A percentile compares a stretch with the other conserved stretches of the same genome.
Conservation (phyloP, 2,329 filamentous ascomycete genomes). For the Aspergillus fructus region DNA sequence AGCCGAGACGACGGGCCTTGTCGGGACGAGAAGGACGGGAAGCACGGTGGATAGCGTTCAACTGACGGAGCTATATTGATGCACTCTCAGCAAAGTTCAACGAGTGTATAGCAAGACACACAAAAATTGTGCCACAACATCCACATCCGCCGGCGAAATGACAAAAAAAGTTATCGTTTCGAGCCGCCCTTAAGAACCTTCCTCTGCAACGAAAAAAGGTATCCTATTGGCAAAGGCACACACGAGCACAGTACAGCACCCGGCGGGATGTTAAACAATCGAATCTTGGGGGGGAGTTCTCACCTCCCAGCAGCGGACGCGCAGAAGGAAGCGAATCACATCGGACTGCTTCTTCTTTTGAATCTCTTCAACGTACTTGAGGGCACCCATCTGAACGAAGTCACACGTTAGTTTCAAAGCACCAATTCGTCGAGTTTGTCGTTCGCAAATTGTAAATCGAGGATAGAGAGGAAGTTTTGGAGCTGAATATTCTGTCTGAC, state of each 20-base stretch:
- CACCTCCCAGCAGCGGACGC: conserved; percentile 99
- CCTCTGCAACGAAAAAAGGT: conserved; percentile 20
- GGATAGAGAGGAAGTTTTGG: not conserved
- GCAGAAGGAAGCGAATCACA: conserved; percentile 99
- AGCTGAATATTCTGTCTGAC: conserved; percentile 16
- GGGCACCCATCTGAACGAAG: conserved; percentile 82
- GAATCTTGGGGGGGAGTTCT: conserved; percentile 40
- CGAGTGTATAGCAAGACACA: conserved; percentile 89
- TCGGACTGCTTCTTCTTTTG: conserved; percentile 99
- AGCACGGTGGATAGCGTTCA: conserved; percentile 99
- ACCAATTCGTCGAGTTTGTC: not conserved
- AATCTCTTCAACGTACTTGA: conserved; percentile 99
- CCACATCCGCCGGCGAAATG: conserved; percentile 35
- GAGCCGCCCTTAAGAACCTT: conserved; percentile 33
- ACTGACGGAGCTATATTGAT: conserved; percentile 99
- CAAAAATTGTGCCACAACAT: conserved; percentile 52
- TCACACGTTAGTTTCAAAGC: conserved; percentile 5
- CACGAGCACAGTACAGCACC: conserved; percentile 26
- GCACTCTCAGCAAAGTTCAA: conserved; percentile 99
- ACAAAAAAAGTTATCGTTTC: conserved; percentile 16
- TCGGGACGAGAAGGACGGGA: conserved; percentile 97
- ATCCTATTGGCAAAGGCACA: conserved; percentile 33
- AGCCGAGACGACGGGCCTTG: conserved; percentile 99
- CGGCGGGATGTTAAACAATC: conserved; percentile 39
- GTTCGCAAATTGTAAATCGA: conserved; percentile 12